Evolutionary conservation across 179 eudicot species (phyloP).

Genomic region (Patellifolia procumbens): DNA sequence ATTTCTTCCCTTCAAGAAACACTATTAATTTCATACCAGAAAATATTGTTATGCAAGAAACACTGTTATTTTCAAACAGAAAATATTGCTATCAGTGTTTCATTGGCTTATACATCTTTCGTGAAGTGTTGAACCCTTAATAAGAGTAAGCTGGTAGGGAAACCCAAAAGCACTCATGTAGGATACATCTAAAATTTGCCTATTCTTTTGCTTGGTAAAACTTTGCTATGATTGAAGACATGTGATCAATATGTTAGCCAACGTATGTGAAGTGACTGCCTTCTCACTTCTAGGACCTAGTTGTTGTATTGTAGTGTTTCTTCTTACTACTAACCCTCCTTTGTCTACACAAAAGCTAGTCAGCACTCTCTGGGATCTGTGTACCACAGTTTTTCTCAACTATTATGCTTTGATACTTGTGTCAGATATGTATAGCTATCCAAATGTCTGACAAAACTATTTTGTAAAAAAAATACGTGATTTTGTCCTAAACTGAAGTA

Average conservation of each 20-base stretch:
- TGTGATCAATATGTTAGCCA: background rate
- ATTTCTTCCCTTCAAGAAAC: conserved; percentile 10
- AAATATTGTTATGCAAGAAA: too few relatives aligned
- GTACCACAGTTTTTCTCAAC: too few relatives aligned
- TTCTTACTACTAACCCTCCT: too few relatives aligned
- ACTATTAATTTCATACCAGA: background rate
- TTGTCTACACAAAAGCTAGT: too few relatives aligned
- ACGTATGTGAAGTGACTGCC: background rate
- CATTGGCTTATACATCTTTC: background rate
- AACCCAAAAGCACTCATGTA: background rate
- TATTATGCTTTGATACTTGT: too few relatives aligned
- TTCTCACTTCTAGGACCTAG: background rate
- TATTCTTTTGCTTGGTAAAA: background rate
- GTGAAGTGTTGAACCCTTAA: background rate
- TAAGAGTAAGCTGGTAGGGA: background rate
- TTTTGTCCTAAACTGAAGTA: too few relatives aligned
- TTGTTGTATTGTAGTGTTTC: background rate
- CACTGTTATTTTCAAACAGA: too few relatives aligned
- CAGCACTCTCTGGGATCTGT: too few relatives aligned
- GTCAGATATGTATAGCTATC: too few relatives aligned
- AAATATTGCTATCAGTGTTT: background rate
- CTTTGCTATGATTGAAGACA: background rate
- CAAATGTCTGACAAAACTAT: too few relatives aligned
- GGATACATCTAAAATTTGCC: background rate
- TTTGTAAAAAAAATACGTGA: too few relatives aligned